Percentiles rank a stretch among this genome's conserved stretches.
Conservation (phyloP, 78 protist genomes). For the Carpediemonas membranifera region DNA sequence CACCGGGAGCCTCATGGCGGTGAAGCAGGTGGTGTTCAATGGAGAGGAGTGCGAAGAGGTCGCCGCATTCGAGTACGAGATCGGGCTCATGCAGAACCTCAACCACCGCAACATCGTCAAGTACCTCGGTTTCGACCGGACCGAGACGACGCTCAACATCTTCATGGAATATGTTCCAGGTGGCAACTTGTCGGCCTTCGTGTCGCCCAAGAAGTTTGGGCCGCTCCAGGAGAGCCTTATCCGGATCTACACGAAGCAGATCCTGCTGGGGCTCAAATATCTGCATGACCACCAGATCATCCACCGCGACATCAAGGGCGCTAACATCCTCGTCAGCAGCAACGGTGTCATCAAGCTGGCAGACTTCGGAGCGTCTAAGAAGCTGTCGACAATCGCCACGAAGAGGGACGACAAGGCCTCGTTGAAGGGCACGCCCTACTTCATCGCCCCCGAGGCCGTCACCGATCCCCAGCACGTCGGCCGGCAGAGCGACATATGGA, state of each 20-base stretch:
- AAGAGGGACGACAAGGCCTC: constrained; percentile 5
- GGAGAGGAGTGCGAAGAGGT: too few relatives aligned
- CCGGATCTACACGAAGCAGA: neutral
- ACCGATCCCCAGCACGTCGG: constrained; percentile 2
- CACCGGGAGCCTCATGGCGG: constrained; percentile 54
- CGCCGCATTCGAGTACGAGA: constrained; percentile 11
- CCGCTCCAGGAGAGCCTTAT: neutral
- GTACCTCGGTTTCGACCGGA: constrained; percentile 1
- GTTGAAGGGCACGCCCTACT: constrained; percentile 64
- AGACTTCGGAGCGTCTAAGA: constrained; percentile 11
- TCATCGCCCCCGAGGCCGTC: constrained; percentile 72
- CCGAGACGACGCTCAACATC: constrained; percentile 9
- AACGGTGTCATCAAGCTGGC: constrained; percentile 11
- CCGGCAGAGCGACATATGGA: constrained; percentile 9
- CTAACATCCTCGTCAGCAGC: constrained; percentile 9
- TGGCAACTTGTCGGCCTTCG: neutral
- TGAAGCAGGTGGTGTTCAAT: constrained; percentile 56
- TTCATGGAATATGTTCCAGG: constrained; percentile 1
- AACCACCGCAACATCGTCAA: neutral
- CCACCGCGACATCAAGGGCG: constrained; percentile 14
- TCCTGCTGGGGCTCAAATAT: constrained; percentile 1
- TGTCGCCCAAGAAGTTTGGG: neutral
- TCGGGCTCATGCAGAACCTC: constrained; percentile 5
- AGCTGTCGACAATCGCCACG: neutral
- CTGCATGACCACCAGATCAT: constrained; percentile 4